Evolutionary conservation across 768 basidiomycete species (phyloP), one percentile per base, ranked within the genome.

Genomic region (Fomitopsis pulvina): DNA sequence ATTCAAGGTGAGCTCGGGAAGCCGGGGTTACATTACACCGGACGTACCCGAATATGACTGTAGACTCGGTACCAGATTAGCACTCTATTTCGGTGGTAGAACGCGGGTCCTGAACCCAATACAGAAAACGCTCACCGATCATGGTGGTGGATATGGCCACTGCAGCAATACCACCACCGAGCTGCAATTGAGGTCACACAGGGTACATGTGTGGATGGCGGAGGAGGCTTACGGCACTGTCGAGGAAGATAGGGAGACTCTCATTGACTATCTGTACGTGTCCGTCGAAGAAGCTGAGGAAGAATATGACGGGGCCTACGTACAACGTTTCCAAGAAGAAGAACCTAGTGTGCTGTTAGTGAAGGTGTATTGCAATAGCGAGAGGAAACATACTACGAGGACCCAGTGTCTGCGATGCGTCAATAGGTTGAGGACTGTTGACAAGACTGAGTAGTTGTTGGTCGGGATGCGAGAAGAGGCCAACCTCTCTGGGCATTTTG

Each of bases 311-410:
- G 20, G 18, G 1, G 3, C 4, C 40, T 18, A 66, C 85, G 49
- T 60, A 87, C 86, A 52, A 96, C 93, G 63, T 97, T 96, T 50
- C 87, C 80, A 1, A 97, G 72, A 2, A 98, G 76, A 1, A 98
- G 75, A 7, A 92, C 87, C 87, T 89, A 40, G 7, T 2, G 20
- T 29, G 20, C 41, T 47, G 4, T n/a, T n/a, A n/a, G n/a, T n/a
- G n/a, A n/a, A n/a, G 43, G 38, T 11, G 12, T 27, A 2, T 14
- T 22, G 26, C 14, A 32, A 30, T 16, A 46, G 6, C 3, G 12
- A 39, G 16, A 24, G 21, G 18, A 22, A 7, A 63, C 71, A 26
- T 60, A 92, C 93, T 45, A 96, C 94, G 8, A 98, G 78, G 11
- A 97, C 92, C 95, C 95, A 82, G 55, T 82, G 80, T 24, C 79